phyloP scores from a whole-genome alignment of 768 basidiomycete genomes.

The Suillus subaureus region DNA sequence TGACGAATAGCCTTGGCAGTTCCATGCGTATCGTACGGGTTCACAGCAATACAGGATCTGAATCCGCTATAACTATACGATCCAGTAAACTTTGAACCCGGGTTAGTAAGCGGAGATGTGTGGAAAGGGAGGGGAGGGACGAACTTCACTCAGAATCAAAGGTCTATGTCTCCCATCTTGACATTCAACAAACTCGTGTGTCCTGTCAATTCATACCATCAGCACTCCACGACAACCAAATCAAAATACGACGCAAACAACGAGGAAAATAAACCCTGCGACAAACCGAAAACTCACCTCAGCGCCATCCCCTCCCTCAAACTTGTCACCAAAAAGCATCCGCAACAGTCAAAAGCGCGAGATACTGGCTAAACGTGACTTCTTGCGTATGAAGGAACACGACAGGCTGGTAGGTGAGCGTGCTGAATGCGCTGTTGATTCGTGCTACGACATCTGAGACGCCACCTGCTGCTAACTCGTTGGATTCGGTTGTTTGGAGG shows the following conservation, averaged over 20 bases:
- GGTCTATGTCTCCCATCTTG: constrained; percentile 71
- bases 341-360: constrained; percentile 78
- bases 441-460: constrained; percentile 74
- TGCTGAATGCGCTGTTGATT: constrained; percentile 83
- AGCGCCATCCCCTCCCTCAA: constrained; percentile 89
- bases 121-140: constrained; percentile 17
- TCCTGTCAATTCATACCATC: constrained; percentile 29
- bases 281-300: constrained; percentile 31
- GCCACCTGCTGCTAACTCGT: constrained; percentile 65
- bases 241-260: background rate
- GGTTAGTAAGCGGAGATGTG: constrained; percentile 7
- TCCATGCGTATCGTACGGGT: constrained; percentile 84
- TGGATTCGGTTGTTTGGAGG: constrained; percentile 76
- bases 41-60: constrained; percentile 82
- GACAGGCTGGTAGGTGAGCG: constrained; percentile 84
- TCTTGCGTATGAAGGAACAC: constrained; percentile 86
- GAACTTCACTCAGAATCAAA: constrained; percentile 77
- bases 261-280: background rate
- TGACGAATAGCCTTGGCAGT: constrained; percentile 80
- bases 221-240: background rate
- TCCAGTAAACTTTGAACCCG: constrained; percentile 69
- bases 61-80: constrained; percentile 87
- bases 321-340: constrained; percentile 83
- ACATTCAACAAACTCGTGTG: constrained; percentile 86
- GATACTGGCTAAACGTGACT: constrained; percentile 82